Evolutionary conservation across 208 protist genomes (phyloP), one percentile per base, ranked within the genome.

Genomic region (Wallacemonas collosoma): DNA sequence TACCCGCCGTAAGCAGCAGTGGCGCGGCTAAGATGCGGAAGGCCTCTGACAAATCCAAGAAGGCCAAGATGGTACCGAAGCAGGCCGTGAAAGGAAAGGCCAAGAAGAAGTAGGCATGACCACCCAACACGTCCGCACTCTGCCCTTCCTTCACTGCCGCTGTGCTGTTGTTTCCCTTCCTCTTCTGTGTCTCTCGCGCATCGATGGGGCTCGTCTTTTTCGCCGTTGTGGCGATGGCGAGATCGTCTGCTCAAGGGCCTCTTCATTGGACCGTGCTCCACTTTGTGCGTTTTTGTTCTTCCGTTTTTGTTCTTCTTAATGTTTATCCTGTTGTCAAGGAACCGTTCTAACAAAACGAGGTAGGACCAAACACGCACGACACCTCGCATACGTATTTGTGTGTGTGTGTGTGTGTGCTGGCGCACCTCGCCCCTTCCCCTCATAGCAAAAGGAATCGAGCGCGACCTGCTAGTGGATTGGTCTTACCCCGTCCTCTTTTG

Each of bases 81-180:
- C 44, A 56, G 12, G 44, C 44, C 2, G 65, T 8, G 12, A 78
- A 71, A 60, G 17, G 11, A 8, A 82, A 86, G 51, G 41, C 53
- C 17, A 81, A 80, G 76, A 80, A 78, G 72, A 40, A 35, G 12
- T 50, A 12, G 51, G 5, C 4, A 36, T 8, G 53, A 17, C 53
- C 53, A 6, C 14, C 17, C 26, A 17, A 57, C 53, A 36, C 2
- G 53, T 50, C 38, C 17, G 8, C 26, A 64, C 48, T 1, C 40
- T 47, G 44, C 38, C 12, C 8, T 12, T 26, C 26, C 26, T 26
- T 26, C 26, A 26, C 26, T 26, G 26, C 26, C 26, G 26, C 26
- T 44, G 58, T 47, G 44, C 38, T 50, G 45, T 1, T 26, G 26
- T 26, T 26, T 26, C 26, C 0, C 26, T 26, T 26, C 26, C 26